A percentile compares a stretch with the other conserved stretches of the same genome.
phyloP scores from a whole-genome alignment of 2,329 filamentous ascomycete species.

The Penicillium occitanis region DNA sequence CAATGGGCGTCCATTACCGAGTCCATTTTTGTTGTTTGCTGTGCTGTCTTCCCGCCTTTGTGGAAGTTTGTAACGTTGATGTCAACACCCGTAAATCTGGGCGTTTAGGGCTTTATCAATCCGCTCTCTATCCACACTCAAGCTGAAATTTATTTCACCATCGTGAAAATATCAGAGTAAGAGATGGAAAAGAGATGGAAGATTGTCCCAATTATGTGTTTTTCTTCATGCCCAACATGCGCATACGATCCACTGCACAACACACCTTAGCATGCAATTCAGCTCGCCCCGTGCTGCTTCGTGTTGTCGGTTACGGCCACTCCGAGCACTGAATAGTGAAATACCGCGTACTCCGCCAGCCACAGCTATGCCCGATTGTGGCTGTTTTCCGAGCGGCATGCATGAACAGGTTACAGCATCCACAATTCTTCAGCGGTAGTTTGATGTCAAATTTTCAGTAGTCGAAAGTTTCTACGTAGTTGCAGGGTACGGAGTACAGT shows the following conservation, averaged over 20 bases:
- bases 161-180: background rate
- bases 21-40: background rate
- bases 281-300: background rate
- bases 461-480: background rate
- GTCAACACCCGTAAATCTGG: background rate
- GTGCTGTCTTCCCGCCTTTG: background rate
- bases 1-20: background rate
- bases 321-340: background rate
- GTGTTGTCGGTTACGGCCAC: background rate
- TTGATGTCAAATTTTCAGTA: background rate
- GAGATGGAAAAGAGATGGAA: background rate
- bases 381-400: background rate
- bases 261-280: background rate
- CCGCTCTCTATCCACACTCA: background rate
- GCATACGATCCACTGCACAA: background rate
- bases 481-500: background rate
- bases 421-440: background rate
- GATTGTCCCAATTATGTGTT: background rate
- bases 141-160: background rate
- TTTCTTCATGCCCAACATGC: background rate
- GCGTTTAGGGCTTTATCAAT: background rate
- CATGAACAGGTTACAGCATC: background rate
- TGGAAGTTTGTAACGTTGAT: background rate
- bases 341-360: background rate
- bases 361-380: background rate